A percentile compares a stretch with the other conserved stretches of the same genome.
Conservation (phyloP, 2,329 filamentous ascomycete species). For the Alternaria triticimaculans region DNA sequence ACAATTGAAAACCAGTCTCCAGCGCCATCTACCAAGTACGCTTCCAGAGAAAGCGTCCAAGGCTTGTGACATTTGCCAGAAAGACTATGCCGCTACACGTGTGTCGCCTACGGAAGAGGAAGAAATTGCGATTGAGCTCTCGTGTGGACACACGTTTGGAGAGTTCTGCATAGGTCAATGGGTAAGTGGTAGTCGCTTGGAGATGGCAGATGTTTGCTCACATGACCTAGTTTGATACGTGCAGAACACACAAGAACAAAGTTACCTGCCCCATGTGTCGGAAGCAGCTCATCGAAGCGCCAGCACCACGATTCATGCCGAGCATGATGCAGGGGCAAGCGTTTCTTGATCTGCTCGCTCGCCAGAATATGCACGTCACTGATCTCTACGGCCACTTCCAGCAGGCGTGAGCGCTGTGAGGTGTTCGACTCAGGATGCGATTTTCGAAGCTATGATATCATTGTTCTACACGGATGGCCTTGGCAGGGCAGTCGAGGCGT, state of each 20-base stretch:
- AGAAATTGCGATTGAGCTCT: constrained; percentile 43
- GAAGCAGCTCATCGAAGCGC: constrained; percentile 37
- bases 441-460: constrained; percentile 21
- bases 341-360: constrained; percentile 26
- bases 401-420: constrained; percentile 8
- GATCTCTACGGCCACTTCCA: constrained; percentile 28
- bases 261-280: constrained; percentile 49
- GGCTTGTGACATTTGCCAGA: constrained; percentile 46
- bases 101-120: constrained; percentile 39
- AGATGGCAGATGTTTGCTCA: constrained; percentile 1
- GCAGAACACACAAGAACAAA: constrained; percentile 46
- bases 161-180: constrained; percentile 46
- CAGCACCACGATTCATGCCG: constrained; percentile 17
- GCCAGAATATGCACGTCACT: constrained; percentile 24
- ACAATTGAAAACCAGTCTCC: constrained; percentile 36
- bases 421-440: neutral
- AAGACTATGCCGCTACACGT: constrained; percentile 40
- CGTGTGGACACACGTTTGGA: constrained; percentile 46
- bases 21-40: constrained; percentile 32
- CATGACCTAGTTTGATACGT: constrained; percentile 30
- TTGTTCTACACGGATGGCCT: constrained; percentile 16
- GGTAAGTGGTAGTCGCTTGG: constrained; percentile 16
- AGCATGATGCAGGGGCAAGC: constrained; percentile 19
- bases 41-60: constrained; percentile 33
- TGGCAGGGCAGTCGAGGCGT: constrained; percentile 15